Base-by-base conservation (phyloP, 148 eudicot genomes). In the Amaranthus hypochondriacus region DNA sequence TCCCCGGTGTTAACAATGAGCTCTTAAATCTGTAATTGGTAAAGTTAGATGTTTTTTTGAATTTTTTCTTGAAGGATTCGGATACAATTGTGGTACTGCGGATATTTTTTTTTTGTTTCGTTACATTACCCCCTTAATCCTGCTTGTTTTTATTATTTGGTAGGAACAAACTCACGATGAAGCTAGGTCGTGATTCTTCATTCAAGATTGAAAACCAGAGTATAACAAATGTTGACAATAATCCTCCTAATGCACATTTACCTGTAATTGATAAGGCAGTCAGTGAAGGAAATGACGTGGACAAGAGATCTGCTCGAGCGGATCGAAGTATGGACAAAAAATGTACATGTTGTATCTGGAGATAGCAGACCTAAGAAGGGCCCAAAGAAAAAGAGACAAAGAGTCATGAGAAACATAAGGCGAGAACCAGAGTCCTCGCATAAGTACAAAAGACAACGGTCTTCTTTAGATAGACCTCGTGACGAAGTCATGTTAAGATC, bases 351-450 rank as follows among this genome's bases (percentile, higher is more conserved):
- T 42, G 6, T 43, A 64, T 52, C 5, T 7, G 51, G 3, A 54
- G 39, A 66, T 48, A 72, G 77, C 46, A 53, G 54, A 51, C 49
- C 62, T 60, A 66, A 79, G 8, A 64, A 77, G 7, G 60, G 43
- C 47, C 53, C 73, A 10, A 78, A 73, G 62, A 80, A 81, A 68
- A 83, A 46, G 81, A 69, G 52, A 66, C 77, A 12, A 9, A 63
- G 39, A 63, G 39, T 71, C 75, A 66, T 73, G 73, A 72, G 75
- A 82, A 69, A 55, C 62, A 18, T 6, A 62, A 21, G 44, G 13
- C n/a, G 48, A 77, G 77, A 77, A 54, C 10, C 7, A 18, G 79
- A 63, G 63, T 50, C 52, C 47, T 18, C 58, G 5, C 77, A 76
- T 14, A 74, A 73, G 56, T 62, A 66, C 56, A 68, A 65, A 72